Base-by-base conservation (phyloP, 345 rosid species). In the Brassica juncea region DNA sequence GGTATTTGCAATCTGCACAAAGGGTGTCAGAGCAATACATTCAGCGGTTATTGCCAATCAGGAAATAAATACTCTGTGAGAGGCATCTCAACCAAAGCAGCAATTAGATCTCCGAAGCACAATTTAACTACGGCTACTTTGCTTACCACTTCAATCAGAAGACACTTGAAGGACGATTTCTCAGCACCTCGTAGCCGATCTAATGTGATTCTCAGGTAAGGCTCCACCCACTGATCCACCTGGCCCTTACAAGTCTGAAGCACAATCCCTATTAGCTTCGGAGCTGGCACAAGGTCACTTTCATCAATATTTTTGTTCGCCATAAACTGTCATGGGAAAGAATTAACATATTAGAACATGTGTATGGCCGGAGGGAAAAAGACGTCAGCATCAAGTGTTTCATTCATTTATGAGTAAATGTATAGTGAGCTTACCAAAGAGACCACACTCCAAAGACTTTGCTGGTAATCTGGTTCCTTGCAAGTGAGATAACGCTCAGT, bases 231-330 rank as follows among this genome's bases (percentile, higher is more conserved):
- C 1, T 88, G 98, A 87, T 96, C 99, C 82, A 96, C 97, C 74
- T 89, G 98, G 61, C 98, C 99, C 85, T 86, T 92, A 82, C 98
- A 92, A 78, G 93, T 96, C 86, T 96, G 99, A 80, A 96, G 91
- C 83, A 96, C 91, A 23, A 93, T 95, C 76, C 92, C 90, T 79
- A 96, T 83, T 68, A 96, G 90, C 87, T 96, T 96, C 19, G 99
- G 99, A 79, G 97, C 98, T 57, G 99, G 95, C 83, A 88, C 98
- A 76, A 93, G 83, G 82, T 93, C 99, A 76, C 83, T 82, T 64
- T 96, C 97, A 82, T 96, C 99, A 78, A 96, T 86, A 77, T 89
- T 90, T 84, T 83, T 86, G 78, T 96, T 94, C 3, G 88, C 84
- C 94, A 96, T 84, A 66, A 91, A 81, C 99, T 96, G 86, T 30